Evolutionary conservation across 805 yeast genomes (phyloP), one percentile per base, ranked within the genome.

Genomic region (Osmozyma mogii): DNA sequence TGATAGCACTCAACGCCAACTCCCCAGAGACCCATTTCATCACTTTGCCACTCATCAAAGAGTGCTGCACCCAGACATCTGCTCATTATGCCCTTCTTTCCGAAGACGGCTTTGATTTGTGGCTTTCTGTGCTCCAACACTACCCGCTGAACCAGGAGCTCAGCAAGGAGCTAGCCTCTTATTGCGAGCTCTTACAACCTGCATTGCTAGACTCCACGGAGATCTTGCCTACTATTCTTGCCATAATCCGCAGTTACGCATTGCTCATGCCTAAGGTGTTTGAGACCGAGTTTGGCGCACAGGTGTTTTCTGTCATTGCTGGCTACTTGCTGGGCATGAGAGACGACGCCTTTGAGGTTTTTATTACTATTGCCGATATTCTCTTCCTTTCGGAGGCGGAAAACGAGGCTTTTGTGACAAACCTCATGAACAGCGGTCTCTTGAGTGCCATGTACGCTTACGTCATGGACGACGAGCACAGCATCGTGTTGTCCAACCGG

Each of bases 81-180:
- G 59, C 51, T 17, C 33, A 41, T 21, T 59, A 61, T 13, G 70
- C 85, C 1, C 59, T 83, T 30, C 52, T 88, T 7, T 68, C 79
- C 12, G 96, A 88, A 48, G 96, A 88, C 56, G 95, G 94, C 0
- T 75, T 72, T 47, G 94, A 84, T 33, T 60, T 88, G 24, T 85
- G 95, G 95, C 61, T 70, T n/a, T 64, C 78, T 1, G 50, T 82
- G 2, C 49, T 85, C 29, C 82, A 74, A 38, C 75, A 76, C 37
- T 70, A 70, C 30, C 83, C 89, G 1, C 22, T 41, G 4, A 22
- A 33, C n/a, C 30, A 37, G 4, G 40, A 27, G 3, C 58, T 65
- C 4, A 55, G 54, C 17, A 50, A 54, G 9, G 61, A 59, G 21
- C 51, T 82, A 16, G 32, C 65, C 3, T 57, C 58, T 11, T 43